A percentile compares a stretch with the other conserved stretches of the same genome.
Evolutionary conservation across 257 asterid genomes (phyloP).

Genomic region (Plantago ovata): DNA sequence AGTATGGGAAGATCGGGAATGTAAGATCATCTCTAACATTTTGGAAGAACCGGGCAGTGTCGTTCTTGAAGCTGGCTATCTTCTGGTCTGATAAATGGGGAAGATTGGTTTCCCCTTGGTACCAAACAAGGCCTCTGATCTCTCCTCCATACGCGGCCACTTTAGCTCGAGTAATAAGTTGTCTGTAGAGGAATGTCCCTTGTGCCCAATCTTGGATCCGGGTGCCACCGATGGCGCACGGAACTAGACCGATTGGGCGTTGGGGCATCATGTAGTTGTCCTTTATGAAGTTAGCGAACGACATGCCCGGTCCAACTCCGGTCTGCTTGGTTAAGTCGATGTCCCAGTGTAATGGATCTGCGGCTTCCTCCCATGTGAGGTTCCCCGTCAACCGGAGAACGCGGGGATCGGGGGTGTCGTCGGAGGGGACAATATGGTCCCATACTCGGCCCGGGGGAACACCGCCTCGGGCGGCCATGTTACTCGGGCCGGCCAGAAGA

Average conservation of each 20-base stretch:
- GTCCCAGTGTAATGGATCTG: not conserved
- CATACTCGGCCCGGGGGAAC: not conserved
- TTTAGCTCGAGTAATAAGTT: not conserved
- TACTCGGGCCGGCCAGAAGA: too few species aligned
- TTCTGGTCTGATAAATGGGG: too few species aligned
- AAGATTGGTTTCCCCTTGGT: not conserved
- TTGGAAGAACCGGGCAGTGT: too few species aligned
- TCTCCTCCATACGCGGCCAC: not conserved
- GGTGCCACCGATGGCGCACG: not conserved
- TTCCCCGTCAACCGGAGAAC: not conserved
- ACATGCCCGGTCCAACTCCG: not conserved
- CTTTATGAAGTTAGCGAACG: not conserved
- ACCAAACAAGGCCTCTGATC: not conserved
- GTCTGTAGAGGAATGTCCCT: not conserved
- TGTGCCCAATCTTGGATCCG: not conserved
- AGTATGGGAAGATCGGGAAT: too few species aligned
- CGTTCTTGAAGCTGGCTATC: too few species aligned
- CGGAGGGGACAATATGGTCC: not conserved
- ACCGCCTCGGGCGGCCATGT: too few species aligned
- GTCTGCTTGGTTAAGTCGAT: not conserved
- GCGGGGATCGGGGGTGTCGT: not conserved
- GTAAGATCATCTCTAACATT: too few species aligned
- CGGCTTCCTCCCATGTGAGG: not conserved
- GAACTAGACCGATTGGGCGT: not conserved
- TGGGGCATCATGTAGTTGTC: not conserved